Evolutionary conservation across 305 asterid species (phyloP).

Genomic region (Fraxinus paxiana): DNA sequence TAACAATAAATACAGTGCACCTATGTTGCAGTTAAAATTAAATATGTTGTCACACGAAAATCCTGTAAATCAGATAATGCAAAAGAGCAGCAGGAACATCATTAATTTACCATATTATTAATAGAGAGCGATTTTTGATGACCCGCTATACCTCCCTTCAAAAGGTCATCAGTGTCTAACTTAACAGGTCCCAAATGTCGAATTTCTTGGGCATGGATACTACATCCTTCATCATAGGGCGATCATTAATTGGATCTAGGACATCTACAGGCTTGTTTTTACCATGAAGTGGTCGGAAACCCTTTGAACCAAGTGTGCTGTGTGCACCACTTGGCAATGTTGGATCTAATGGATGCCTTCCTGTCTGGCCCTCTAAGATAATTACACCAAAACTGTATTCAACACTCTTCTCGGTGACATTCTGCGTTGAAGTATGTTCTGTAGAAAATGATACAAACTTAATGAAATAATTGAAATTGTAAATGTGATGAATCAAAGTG

Average conservation of each 20-base stretch:
- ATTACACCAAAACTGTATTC: slow-evolving; percentile 81
- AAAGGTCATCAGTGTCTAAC: slow-evolving; percentile 23
- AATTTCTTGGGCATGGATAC: slow-evolving; percentile 89
- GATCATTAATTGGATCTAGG: slow-evolving; percentile 62
- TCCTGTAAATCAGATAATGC: slow-evolving; percentile 56
- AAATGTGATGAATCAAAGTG: not conserved
- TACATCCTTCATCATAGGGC: slow-evolving; percentile 55
- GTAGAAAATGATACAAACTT: slow-evolving; percentile 15
- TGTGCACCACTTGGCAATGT: slow-evolving; percentile 79
- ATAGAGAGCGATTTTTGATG: slow-evolving; percentile 12
- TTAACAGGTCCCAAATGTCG: slow-evolving; percentile 52
- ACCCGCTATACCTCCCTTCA: too few relatives aligned
- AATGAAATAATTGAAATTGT: not conserved
- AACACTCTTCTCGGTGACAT: slow-evolving; percentile 77
- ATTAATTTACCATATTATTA: slow-evolving; percentile 42
- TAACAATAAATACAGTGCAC: slow-evolving; percentile 27
- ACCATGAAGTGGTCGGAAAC: slow-evolving; percentile 44
- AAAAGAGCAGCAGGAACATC: slow-evolving; percentile 75
- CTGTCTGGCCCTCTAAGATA: slow-evolving; percentile 75
- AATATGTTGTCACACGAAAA: slow-evolving; percentile 7
- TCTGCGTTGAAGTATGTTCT: slow-evolving; percentile 78
- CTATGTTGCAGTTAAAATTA: slow-evolving; percentile 13
- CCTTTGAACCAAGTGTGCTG: slow-evolving; percentile 36
- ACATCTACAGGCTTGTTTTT: slow-evolving; percentile 59
- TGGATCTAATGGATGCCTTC: slow-evolving; percentile 84